Conservation (phyloP, 108 stramenopile genomes). For the Aurantiochytrium sp. region DNA sequence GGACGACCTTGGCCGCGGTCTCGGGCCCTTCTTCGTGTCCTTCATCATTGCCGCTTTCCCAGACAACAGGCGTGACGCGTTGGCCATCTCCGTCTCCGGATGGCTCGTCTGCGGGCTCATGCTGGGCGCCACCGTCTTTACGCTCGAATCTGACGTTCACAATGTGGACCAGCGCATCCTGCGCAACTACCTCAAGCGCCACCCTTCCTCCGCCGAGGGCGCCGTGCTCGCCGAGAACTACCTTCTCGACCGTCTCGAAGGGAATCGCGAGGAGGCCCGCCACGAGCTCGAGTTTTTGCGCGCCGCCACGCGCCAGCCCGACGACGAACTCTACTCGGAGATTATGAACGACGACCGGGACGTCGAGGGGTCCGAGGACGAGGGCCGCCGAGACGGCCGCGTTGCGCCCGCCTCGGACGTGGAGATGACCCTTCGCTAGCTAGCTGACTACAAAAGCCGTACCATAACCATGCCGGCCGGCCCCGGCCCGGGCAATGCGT, state of each 20-base stretch:
- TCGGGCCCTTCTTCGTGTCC: slow-evolving; percentile 8
- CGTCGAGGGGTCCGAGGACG: neutral
- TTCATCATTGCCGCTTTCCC: neutral
- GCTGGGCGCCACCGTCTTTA: neutral
- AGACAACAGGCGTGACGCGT: neutral
- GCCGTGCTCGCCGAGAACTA: neutral
- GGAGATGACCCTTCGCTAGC: neutral
- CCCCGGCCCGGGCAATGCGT: no score
- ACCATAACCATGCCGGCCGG: no score
- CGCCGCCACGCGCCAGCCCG: neutral
- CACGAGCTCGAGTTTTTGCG: neutral
- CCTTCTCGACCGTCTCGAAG: neutral
- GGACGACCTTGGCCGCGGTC: slow-evolving; percentile 20
- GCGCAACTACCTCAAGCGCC: neutral
- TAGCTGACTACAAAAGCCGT: no score
- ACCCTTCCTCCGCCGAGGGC: neutral
- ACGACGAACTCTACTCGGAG: neutral
- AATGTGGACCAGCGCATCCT: slow-evolving; percentile 11
- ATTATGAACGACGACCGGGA: neutral
- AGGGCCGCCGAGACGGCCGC: neutral
- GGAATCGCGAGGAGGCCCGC: neutral
- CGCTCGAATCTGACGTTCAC: neutral
- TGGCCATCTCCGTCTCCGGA: neutral
- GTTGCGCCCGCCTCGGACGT: neutral
- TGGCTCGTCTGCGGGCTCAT: neutral